These are phyloP conservation scores for Gossypium laxum DNA, from an alignment of 441 rosid species.

Conservation along the genomic window DNA sequence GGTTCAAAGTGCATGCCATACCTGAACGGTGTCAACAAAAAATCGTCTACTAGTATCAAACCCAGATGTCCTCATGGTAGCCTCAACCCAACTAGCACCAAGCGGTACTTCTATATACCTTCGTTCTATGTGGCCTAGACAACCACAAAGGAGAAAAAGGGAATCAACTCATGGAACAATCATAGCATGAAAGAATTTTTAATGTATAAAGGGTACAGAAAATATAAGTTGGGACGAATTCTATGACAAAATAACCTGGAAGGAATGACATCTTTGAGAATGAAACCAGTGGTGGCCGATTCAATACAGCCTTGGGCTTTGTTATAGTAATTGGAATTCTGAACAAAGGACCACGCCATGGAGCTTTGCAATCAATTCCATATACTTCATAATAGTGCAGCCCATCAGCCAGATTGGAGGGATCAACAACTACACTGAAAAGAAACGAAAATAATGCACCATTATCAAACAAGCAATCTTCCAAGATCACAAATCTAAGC, in stretches of 20 bases:
- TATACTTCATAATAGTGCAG: slow-evolving; percentile 83
- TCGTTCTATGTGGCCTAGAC: slow-evolving; percentile 77
- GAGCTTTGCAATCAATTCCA: slow-evolving; percentile 91
- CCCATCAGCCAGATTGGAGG: slow-evolving; percentile 69
- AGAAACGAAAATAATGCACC: slow-evolving; percentile 12
- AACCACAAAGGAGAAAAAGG: slow-evolving; percentile 9
- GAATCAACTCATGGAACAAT: not conserved
- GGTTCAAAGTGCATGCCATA: slow-evolving; percentile 22
- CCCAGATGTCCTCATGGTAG: slow-evolving; percentile 70
- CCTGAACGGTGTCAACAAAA: slow-evolving; percentile 86
- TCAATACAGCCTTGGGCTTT: slow-evolving; percentile 57
- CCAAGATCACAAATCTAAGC: not conserved
- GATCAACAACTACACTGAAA: slow-evolving; percentile 90
- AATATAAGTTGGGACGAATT: slow-evolving; percentile 5
- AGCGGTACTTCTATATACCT: slow-evolving; percentile 76
- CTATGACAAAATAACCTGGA: slow-evolving; percentile 45
- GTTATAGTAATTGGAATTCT: slow-evolving; percentile 78
- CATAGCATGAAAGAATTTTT: not conserved
- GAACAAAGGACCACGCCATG: slow-evolving; percentile 90
- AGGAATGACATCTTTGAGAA: slow-evolving; percentile 68
- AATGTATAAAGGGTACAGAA: not conserved
- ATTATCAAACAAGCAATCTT: not conserved
- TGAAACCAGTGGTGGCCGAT: slow-evolving; percentile 61
- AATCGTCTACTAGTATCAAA: slow-evolving; percentile 80
- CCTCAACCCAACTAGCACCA: slow-evolving; percentile 96